Evolutionary conservation across 176 grass and related monocot species (phyloP).

Genomic region (Olyra latifolia): DNA sequence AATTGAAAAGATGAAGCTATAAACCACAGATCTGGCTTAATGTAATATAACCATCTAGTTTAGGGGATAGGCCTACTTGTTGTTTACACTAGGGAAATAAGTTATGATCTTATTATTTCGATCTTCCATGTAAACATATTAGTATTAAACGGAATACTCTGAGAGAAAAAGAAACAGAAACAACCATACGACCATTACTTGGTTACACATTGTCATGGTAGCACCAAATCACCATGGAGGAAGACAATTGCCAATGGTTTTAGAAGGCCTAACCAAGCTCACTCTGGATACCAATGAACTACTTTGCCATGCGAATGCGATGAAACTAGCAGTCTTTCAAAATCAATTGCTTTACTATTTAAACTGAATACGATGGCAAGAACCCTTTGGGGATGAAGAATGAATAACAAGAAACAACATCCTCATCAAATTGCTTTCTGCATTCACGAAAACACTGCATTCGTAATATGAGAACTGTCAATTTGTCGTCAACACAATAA

Average conservation of each 20-base stretch:
- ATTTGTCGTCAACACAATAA: background rate
- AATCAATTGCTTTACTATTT: background rate
- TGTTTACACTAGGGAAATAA: background rate
- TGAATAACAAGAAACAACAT: background rate
- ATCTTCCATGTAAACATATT: background rate
- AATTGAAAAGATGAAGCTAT: background rate
- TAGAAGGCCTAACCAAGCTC: background rate
- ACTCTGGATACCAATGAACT: background rate
- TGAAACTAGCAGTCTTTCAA: background rate
- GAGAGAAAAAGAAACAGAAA: background rate
- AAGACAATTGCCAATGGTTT: background rate
- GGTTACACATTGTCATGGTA: background rate
- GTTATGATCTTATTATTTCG: background rate
- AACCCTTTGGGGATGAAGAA: background rate
- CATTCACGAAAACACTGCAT: background rate
- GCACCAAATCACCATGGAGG: background rate
- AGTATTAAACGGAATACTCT: background rate
- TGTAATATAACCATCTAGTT: background rate
- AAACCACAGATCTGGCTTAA: background rate
- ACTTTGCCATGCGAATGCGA: background rate
- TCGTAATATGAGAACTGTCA: background rate
- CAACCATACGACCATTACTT: background rate
- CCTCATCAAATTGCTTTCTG: background rate
- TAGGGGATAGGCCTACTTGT: background rate
- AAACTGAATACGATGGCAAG: background rate